phyloP scores from a whole-genome alignment of 2,329 filamentous ascomycete species.

The Cyclaneusma minus region DNA sequence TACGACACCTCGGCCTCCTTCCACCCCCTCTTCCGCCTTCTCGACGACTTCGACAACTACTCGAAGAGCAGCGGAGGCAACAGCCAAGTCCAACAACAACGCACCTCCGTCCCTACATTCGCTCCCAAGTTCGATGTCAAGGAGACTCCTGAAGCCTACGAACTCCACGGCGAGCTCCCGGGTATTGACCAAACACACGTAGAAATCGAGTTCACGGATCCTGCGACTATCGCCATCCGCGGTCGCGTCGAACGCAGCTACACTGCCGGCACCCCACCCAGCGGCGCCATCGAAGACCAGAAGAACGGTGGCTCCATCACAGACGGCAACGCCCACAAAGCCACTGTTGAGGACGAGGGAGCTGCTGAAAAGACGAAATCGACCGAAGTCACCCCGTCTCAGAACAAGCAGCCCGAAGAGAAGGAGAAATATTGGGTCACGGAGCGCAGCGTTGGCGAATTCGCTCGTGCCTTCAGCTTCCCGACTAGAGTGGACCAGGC shows the following conservation, averaged over 20 bases:
- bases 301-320: constrained; percentile 14
- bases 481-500: constrained; percentile 47
- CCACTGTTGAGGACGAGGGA: constrained; percentile 18
- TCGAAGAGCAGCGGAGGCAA: constrained; percentile 16
- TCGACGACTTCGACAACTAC: constrained; percentile 48
- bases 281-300: constrained; percentile 30
- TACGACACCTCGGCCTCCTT: constrained; percentile 27
- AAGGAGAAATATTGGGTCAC: constrained; percentile 53
- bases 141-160: constrained; percentile 52
- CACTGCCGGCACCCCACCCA: constrained; percentile 35
- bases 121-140: constrained; percentile 65
- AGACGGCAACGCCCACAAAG: constrained; percentile 10
- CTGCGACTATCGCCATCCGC: constrained; percentile 55
- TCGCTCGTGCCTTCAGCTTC: constrained; percentile 55
- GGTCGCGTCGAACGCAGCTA: constrained; percentile 53
- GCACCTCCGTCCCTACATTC: constrained; percentile 30
- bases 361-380: constrained; percentile 14
- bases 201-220: constrained; percentile 64
- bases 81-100: constrained; percentile 3
- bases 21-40: constrained; percentile 45
- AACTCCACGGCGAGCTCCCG: constrained; percentile 68
- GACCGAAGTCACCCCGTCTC: constrained; percentile 14
- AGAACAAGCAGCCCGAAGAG: constrained; percentile 19
- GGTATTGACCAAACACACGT: constrained; percentile 62
- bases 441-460: constrained; percentile 51